A percentile compares a stretch with the other conserved stretches of the same genome.
These are phyloP conservation scores for Myrmaecium sp. DNA, from an alignment of 2,329 filamentous ascomycete genomes.

Conservation along the genomic window DNA sequence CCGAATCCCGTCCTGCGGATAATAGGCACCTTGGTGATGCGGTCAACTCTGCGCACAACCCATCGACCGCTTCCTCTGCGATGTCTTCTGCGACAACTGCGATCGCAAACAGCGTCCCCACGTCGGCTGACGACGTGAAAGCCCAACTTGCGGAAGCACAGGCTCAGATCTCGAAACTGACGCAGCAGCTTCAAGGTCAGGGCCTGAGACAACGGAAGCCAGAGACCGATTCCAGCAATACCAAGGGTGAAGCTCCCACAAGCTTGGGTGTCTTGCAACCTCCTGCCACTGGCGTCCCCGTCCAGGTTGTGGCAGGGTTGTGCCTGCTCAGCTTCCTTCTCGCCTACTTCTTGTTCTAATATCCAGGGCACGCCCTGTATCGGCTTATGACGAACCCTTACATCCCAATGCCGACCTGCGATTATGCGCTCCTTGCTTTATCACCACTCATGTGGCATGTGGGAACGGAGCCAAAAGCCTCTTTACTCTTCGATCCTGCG, in stretches of 20 bases:
- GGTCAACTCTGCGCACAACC: conserved; percentile 22
- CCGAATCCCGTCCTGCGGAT: conserved; percentile 20
- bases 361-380: no score
- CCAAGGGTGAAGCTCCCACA: conserved; percentile 27
- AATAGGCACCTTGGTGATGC: conserved; percentile 25
- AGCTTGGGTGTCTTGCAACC: conserved; percentile 35
- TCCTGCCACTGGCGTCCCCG: conserved; percentile 58
- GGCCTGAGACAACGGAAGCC: conserved; percentile 71
- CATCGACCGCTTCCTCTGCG: conserved; percentile 20
- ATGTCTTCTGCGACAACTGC: conserved; percentile 29
- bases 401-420: no score
- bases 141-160: conserved; percentile 60
- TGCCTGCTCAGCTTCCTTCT: conserved; percentile 85
- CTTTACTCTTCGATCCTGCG: no score
- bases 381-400: no score
- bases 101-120: conserved; percentile 30
- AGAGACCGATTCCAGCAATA: conserved; percentile 30
- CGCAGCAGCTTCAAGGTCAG: conserved; percentile 44
- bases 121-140: conserved; percentile 46
- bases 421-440: no score
- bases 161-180: conserved; percentile 52
- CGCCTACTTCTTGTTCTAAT: conserved; percentile 90
- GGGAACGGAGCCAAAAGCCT: no score
- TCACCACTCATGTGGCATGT: no score
- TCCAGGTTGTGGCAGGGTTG: conserved; percentile 67